These are phyloP conservation scores for Brettanomyces naardenensis DNA, from an alignment of 805 yeast genomes.

Conservation along the genomic window DNA sequence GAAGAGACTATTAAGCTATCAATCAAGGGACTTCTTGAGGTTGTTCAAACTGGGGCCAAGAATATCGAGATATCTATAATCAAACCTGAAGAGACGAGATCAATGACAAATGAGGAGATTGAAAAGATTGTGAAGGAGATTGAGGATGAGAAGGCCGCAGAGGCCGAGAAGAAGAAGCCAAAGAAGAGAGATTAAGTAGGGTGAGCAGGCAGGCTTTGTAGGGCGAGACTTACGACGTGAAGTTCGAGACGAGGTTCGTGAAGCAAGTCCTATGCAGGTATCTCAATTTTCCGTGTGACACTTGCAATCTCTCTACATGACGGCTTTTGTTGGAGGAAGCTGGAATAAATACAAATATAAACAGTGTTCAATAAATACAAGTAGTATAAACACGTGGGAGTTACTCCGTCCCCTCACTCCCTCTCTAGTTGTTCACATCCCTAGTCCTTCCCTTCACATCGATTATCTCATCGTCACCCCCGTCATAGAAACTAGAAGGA, in stretches of 20 bases:
- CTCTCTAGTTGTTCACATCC: neutral
- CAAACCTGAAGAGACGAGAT: constrained; percentile 58
- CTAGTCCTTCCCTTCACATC: constrained; percentile 23
- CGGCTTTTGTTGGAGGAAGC: too few species aligned
- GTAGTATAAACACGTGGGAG: neutral
- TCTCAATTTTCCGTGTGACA: too few species aligned
- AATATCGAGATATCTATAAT: constrained; percentile 90
- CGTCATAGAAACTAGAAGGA: constrained; percentile 11
- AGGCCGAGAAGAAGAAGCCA: constrained; percentile 65
- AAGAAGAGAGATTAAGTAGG: constrained; percentile 14
- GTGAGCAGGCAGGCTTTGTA: too few species aligned
- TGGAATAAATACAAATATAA: too few species aligned
- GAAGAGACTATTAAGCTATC: constrained; percentile 73
- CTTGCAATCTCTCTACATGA: too few species aligned
- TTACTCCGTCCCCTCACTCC: constrained; percentile 6
- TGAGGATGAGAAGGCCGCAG: constrained; percentile 81
- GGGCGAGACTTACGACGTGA: too few species aligned
- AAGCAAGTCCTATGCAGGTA: too few species aligned
- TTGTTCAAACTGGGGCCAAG: constrained; percentile 96
- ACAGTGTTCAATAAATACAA: neutral
- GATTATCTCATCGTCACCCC: constrained; percentile 7
- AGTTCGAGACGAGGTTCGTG: too few species aligned
- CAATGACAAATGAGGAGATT: constrained; percentile 62
- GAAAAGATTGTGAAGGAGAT: constrained; percentile 70
- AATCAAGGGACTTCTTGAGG: constrained; percentile 82